phyloP scores from a whole-genome alignment of 805 yeast species.

The Teunomyces gatunensis region DNA sequence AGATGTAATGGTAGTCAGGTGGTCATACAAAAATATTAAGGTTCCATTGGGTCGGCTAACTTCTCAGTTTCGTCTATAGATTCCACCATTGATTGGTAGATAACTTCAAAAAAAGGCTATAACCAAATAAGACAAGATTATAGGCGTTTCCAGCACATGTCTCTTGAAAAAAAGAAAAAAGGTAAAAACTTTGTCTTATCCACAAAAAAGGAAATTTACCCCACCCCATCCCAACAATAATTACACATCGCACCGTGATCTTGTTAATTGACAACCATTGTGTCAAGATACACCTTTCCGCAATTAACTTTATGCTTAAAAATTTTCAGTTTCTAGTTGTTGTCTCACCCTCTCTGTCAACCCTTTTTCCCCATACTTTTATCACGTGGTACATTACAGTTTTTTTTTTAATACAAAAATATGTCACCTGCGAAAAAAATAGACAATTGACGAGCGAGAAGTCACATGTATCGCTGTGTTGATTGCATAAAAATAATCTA shows the following conservation, averaged over 20 bases:
- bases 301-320: not conserved
- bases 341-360: not conserved
- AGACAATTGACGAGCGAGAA: not conserved
- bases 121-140: not conserved
- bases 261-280: not conserved
- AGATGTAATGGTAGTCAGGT: not conserved
- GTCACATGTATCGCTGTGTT: not conserved
- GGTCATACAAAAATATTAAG: not conserved
- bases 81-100: not conserved
- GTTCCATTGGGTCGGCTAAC: not conserved
- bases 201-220: not conserved
- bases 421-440: constrained; percentile 3
- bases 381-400: not conserved
- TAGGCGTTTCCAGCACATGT: not conserved
- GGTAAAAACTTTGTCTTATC: not conserved
- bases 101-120: not conserved
- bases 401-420: not conserved
- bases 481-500: constrained; percentile 1
- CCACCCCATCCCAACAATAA: not conserved
- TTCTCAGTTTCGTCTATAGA: not conserved
- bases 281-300: not conserved
- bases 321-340: not conserved
- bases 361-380: not conserved
- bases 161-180: not conserved
- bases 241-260: not conserved